Percentiles rank a stretch among this genome's conserved stretches.
Conservation (phyloP, 208 protist genomes). For the Acanthamoeba lenticulata region DNA sequence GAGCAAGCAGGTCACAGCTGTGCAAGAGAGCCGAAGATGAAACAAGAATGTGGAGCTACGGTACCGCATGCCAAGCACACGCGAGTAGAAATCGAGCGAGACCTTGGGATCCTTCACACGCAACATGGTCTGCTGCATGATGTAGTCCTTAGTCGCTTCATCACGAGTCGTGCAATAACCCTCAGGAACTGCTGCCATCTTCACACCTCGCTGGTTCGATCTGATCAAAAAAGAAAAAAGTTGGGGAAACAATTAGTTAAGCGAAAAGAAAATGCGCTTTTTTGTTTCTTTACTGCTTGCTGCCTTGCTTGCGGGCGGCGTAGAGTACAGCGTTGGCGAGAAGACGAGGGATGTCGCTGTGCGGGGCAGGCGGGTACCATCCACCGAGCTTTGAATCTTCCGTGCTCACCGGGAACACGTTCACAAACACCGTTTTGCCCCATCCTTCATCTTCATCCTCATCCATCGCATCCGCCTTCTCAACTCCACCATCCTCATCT, state of each 20-base stretch:
- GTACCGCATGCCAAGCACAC: slow-evolving; percentile 52
- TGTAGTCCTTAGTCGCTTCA: slow-evolving; percentile 55
- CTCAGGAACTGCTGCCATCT: neutral
- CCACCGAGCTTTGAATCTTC: neutral
- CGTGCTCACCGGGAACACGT: neutral
- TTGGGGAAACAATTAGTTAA: too few relatives aligned
- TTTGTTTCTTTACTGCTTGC: too few relatives aligned
- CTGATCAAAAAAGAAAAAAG: neutral
- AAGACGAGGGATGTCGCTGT: neutral
- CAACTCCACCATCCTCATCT: neutral
- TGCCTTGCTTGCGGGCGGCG: neutral
- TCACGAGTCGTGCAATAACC: neutral
- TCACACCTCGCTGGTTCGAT: neutral
- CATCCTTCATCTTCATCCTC: neutral
- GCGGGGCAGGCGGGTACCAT: slow-evolving; percentile 1
- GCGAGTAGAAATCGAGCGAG: slow-evolving; percentile 70
- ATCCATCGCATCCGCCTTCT: too few relatives aligned
- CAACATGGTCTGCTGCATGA: slow-evolving; percentile 75
- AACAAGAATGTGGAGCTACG: neutral
- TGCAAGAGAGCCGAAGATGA: neutral
- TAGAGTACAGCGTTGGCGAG: neutral
- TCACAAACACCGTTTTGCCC: slow-evolving; percentile 4
- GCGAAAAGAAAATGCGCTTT: too few relatives aligned
- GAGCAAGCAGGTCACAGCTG: neutral
- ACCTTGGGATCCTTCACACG: slow-evolving; percentile 70